Base-by-base conservation (phyloP, 2,329 filamentous ascomycete species). In the Pseudodiploospora longispora region DNA sequence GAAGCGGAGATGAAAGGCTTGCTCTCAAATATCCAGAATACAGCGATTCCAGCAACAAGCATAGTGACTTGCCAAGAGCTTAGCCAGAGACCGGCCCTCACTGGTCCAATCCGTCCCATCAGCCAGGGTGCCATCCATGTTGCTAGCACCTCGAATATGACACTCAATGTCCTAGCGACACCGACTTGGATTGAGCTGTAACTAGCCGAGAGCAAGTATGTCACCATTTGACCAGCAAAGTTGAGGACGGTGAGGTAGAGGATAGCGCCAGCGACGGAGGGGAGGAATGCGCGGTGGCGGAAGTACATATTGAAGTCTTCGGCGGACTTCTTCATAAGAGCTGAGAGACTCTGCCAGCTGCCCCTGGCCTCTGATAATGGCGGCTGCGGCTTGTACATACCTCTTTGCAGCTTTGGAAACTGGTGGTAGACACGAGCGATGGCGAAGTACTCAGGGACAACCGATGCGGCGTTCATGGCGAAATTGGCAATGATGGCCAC, bases 21-120 rank as follows among this genome's bases (percentile, higher is more conserved):
- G 5, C 56, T 52, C 19, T 43, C 56, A 41, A 51, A 53, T 7
- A 10, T 40, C 50, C 67, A 67, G 52, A 76, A 76, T 12, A 68
- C 58, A 2, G 56, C 52, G 7, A 46, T 27, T 4, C 69, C 75
- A 0, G 58, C 65, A 1, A 65, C 66, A 4, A 82, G 63, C 51
- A 73, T 80, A 3, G 67, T 45, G n/a, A 83, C 66, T 56, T 88
- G 83, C 76, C 80, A 85, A 44, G 74, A 80, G 7, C 83, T 57
- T 49, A 78, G 80, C 85, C 85, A 89, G 3, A 88, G 68, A 0
- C 84, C 85, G 0, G 75, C 71, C n/a, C 85, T 68, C 6, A 86
- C 67, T 1, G 72, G 64, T 0, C 80, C 78, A 34, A 83, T 72
- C 34, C 60, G 63, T 3, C 52, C 53, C 69, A 80, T 80, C 10